Percentiles rank a stretch among this genome's conserved stretches.
Evolutionary conservation across 1,284 basidiomycete species (phyloP).

Genomic region (Cutaneotrichosporon sp.): DNA sequence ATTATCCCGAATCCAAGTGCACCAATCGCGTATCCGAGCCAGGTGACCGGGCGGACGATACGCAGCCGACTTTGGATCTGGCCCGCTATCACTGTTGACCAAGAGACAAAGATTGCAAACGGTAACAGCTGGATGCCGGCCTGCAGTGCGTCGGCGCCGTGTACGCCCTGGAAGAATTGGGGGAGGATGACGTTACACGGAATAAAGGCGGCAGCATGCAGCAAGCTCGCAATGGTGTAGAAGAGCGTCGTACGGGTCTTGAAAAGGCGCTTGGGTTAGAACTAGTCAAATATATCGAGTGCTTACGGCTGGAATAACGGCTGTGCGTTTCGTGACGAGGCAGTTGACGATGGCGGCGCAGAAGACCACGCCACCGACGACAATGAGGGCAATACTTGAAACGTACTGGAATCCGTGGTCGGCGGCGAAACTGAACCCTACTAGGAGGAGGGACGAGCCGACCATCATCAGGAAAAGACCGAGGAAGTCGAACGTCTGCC

Average conservation of each 20-base stretch:
- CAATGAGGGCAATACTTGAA: conserved; percentile 70
- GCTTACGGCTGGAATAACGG: conserved; percentile 62
- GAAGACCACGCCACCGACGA: conserved; percentile 65
- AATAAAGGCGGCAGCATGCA: conserved; percentile 40
- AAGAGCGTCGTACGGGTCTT: conserved; percentile 46
- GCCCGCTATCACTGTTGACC: conserved; percentile 34
- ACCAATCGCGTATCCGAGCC: conserved; percentile 42
- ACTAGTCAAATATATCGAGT: neutral
- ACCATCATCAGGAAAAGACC: conserved; percentile 62
- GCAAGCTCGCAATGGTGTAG: conserved; percentile 39
- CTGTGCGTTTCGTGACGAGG: conserved; percentile 66
- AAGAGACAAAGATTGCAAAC: conserved; percentile 30
- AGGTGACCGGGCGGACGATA: conserved; percentile 43
- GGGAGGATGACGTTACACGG: conserved; percentile 41
- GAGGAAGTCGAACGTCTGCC: conserved; percentile 47
- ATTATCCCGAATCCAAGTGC: conserved; percentile 38
- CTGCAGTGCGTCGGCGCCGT: conserved; percentile 29
- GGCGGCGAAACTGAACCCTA: conserved; percentile 64
- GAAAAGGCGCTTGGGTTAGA: conserved; percentile 33
- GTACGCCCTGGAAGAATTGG: conserved; percentile 48
- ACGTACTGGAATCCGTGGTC: conserved; percentile 51
- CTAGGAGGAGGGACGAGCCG: conserved; percentile 70
- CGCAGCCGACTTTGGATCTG: conserved; percentile 37
- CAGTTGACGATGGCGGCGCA: conserved; percentile 65
- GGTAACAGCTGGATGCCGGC: conserved; percentile 38